Evolutionary conservation across 805 yeast genomes (phyloP), one percentile per base, ranked within the genome.

Genomic region (Metschnikowia proteae): DNA sequence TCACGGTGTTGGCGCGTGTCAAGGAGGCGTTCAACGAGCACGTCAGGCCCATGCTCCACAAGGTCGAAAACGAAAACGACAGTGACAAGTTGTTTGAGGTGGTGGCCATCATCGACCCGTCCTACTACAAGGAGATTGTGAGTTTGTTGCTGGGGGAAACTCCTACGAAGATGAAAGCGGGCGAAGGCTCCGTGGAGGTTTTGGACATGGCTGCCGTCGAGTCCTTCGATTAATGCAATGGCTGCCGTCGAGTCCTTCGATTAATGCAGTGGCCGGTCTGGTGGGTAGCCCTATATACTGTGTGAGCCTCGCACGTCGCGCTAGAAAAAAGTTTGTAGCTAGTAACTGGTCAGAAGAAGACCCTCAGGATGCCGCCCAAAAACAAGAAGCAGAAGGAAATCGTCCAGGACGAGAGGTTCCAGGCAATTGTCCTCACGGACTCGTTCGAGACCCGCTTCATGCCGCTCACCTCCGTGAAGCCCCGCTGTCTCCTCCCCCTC

Each of bases 371-470:
- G 79, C 73, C 80, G 10, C 79, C 80, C 30, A 76, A 76, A 56
- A 59, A 57, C 46, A 79, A 76, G 63, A 76, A 76, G 56, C 79
- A 75, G 56, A 79, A 80, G 58, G 88, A 82, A 48, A 71, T 77
- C 29, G 82, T 78, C 30, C 80, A 79, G 59, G 88, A 83, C 62
- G 86, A 85, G 54, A 77, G 91, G 59, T 76, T 94, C 48, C 98
- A 92, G 71, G 99, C 99, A 4, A 84, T 94, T 51, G 96, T 94
- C 23, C 79, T 94, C 58, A 88, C 96, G 11, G 99, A 94, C 68
- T 88, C 97, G 22, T 94, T 88, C 60, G 88, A 91, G 66, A 85
- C 94, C 1, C 76, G 96, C 58, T 94, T 94, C 67, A 83, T 86
- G 87, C 99, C 99, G 6, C 73, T 94, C 55, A 88, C 97, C 0